A percentile compares a stretch with the other conserved stretches of the same genome.
Conservation (phyloP, 108 stramenopile species). For the Fragilaria crotonensis region DNA sequence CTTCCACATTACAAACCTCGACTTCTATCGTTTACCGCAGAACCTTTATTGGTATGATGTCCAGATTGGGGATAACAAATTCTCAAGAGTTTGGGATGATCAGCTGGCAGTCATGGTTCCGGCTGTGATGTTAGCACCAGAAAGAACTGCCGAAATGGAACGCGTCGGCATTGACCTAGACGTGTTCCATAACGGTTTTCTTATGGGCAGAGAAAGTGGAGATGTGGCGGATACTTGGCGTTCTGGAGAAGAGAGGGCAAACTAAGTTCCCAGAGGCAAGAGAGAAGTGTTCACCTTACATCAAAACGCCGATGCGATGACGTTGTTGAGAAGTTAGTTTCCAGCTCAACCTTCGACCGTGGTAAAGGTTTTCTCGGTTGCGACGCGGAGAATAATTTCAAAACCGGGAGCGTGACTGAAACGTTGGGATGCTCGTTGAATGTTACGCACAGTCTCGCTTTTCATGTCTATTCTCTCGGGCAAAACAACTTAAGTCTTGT, state of each 20-base stretch:
- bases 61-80: conserved; percentile 31
- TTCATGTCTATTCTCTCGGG: too few species aligned
- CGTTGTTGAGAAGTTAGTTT: too few species aligned
- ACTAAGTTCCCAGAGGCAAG: not conserved
- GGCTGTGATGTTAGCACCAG: conserved; percentile 29
- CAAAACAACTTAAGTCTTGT: too few species aligned
- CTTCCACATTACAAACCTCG: conserved; percentile 41
- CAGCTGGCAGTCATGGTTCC: conserved; percentile 45
- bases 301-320: too few species aligned
- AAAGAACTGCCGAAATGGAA: conserved; percentile 23
- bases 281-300: not conserved
- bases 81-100: conserved; percentile 36
- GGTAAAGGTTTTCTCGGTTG: too few species aligned
- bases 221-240: not conserved
- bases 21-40: conserved; percentile 27
- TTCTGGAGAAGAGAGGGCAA: not conserved
- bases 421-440: too few species aligned
- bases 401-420: too few species aligned
- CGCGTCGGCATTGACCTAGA: conserved; percentile 14
- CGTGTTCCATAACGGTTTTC: conserved; percentile 29
- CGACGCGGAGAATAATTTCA: too few species aligned
- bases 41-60: conserved; percentile 11
- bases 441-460: too few species aligned
- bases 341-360: too few species aligned
- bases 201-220: conserved; percentile 23